phyloP scores from a whole-genome alignment of 164 flowering plant species.

The Kingdonia uniflora region DNA sequence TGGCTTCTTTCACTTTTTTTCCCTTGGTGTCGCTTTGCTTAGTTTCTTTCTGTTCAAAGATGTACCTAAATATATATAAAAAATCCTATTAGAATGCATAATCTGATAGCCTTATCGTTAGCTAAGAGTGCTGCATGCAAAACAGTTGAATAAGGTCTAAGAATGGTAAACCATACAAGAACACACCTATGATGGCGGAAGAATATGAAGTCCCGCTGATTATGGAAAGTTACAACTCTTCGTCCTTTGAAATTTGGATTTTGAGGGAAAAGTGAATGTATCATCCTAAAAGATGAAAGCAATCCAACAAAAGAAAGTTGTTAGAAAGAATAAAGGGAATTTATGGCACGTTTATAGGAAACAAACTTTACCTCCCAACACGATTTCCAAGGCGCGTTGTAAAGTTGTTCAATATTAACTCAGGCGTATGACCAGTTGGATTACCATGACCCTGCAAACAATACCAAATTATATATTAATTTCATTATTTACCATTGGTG shows the following conservation, averaged over 20 bases:
- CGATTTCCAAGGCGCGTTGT: slow-evolving; percentile 91
- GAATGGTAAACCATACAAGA: neutral
- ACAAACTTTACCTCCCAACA: slow-evolving; percentile 53
- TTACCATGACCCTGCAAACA: slow-evolving; percentile 81
- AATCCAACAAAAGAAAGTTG: slow-evolving; percentile 5
- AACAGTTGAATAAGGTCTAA: neutral
- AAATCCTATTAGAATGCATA: neutral
- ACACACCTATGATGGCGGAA: slow-evolving; percentile 90
- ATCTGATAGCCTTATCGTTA: neutral
- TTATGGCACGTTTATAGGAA: neutral
- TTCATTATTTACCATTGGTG: too few species aligned
- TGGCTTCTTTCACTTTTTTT: slow-evolving; percentile 28
- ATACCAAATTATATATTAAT: neutral
- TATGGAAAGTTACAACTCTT: slow-evolving; percentile 91
- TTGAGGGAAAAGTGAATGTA: slow-evolving; percentile 85
- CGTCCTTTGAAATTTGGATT: slow-evolving; percentile 80
- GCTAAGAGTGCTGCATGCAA: neutral
- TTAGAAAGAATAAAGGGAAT: neutral
- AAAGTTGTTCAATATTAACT: slow-evolving; percentile 72
- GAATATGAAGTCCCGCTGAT: slow-evolving; percentile 88
- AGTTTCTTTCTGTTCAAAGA: slow-evolving; percentile 67
- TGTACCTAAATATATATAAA: slow-evolving; percentile 33
- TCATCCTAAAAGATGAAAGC: slow-evolving; percentile 36
- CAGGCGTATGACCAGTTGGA: slow-evolving; percentile 82
- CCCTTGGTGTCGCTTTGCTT: slow-evolving; percentile 33